Base-by-base conservation (phyloP, 768 basidiomycete genomes). In the Baorangia bicolor region DNA sequence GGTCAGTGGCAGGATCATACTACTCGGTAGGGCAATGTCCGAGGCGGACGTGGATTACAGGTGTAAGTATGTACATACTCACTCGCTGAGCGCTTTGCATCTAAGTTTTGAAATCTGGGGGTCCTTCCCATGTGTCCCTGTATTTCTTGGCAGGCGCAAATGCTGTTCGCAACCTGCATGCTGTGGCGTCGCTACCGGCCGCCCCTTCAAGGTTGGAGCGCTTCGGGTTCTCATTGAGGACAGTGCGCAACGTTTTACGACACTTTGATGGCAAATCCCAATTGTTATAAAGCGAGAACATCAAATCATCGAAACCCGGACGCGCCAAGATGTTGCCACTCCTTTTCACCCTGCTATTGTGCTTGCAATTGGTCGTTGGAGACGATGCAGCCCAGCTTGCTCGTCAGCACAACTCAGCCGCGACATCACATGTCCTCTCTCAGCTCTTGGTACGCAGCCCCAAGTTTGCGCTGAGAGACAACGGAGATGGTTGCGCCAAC, bases 401-500 rank as follows among this genome's bases (percentile, higher is more conserved):
- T 4, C 57, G 59, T 37, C 48, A 55, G 38, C 28, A 56, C 16
- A 52, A 56, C 3, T 33, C 57, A 1, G 58, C 57, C 27, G n/a
- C 41, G 20, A 52, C 45, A 14, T 8, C 54, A 0, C 25, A 38
- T 12, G 42, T 52, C 23, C 43, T 60, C 28, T 20, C 56, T 4
- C 56, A 53, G 25, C 65, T 68, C 49, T 39, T 67, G 47, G 39
- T 25, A 10, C 39, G 42, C 41, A 51, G 33, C 16, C 43, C 48
- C n/a, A 59, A 57, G 40, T 52, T 64, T 34, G 30, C 5, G 14
- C 5, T 37, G 35, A 56, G 63, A 51, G 56, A 34, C 13, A 45
- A 25, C 14, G 41, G 41, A 1, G 53, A 34, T 13, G 55, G 54
- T 23, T 68, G 66, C 23, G 7, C 33, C 10, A 18, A 18, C 5